Evolutionary conservation across 768 basidiomycete species (phyloP), one percentile per base, ranked within the genome.

Genomic region (Pholiota microspora): DNA sequence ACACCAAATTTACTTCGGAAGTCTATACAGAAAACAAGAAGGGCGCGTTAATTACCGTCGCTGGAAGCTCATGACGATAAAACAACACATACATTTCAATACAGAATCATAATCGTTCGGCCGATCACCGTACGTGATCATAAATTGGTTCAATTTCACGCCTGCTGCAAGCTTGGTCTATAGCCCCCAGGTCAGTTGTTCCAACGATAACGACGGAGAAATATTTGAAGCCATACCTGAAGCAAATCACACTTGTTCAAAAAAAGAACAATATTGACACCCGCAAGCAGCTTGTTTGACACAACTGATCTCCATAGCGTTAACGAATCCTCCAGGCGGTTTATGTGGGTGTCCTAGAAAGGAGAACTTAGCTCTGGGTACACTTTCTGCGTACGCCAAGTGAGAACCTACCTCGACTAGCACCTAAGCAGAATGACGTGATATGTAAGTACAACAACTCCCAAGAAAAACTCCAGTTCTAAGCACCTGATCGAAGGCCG

Each of bases 221-320:
- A 50, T 48, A 16, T 21, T 51, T 25, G 34, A 28, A 48, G 46
- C 57, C 71, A 49, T 64, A 83, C 88, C 77, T 83, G 81, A 34
- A 92, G 75, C 42, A 92, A 76, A 67, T 93, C 91, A 56, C 81
- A 82, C 71, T 92, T 92, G 71, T 91, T 92, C 59, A 92, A 67
- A 67, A 93, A 93, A 59, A 92, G 77, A 15, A 94, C 81, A 58
- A 94, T 82, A 68, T 84, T 88, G 57, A 92, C 90, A 45, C 83
- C 78, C 31, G 78, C 76, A 28, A 94, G 81, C 8, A 93, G 73
- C 63, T 79, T 86, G 70, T 92, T 88, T 25, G 86, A 81, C 31
- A 88, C 80, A 0, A 93, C 81, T 0, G 74, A 71, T 64, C 80
- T 84, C 91, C 91, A 94, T 8, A 92, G 69, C 16, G 82, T 66